Evolutionary conservation across 2,329 filamentous ascomycete species (phyloP).

Genomic region (Sclerotinia subarctica): DNA sequence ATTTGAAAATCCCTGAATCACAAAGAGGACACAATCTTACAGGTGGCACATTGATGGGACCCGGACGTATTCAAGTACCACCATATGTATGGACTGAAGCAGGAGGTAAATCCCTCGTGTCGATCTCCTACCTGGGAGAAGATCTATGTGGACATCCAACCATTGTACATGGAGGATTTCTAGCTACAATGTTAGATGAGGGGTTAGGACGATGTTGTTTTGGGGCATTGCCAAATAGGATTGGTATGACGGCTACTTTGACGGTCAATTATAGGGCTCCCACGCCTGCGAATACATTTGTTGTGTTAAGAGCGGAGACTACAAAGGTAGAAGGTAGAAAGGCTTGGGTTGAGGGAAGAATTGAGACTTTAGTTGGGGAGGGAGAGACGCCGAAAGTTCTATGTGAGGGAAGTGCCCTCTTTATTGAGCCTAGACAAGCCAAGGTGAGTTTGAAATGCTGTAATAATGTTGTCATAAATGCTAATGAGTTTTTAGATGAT

Average conservation of each 20-base stretch:
- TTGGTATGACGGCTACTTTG: conserved; percentile 82
- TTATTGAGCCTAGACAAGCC: conserved; percentile 83
- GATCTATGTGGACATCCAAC: conserved; percentile 86
- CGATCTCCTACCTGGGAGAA: conserved; percentile 72
- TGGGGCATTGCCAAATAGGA: conserved; percentile 78
- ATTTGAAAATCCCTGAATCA: conserved; percentile 75
- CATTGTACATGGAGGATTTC: conserved; percentile 83
- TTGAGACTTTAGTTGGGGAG: conserved; percentile 71
- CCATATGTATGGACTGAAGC: conserved; percentile 74
- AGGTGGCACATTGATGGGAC: conserved; percentile 72
- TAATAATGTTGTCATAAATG: background rate
- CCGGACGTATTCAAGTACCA: conserved; percentile 74
- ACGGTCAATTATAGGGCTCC: conserved; percentile 81
- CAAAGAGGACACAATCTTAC: conserved; percentile 76
- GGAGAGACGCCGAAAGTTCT: conserved; percentile 64
- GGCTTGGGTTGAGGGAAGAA: conserved; percentile 84
- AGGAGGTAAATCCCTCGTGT: conserved; percentile 65
- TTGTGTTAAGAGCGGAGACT: conserved; percentile 77
- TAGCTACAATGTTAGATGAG: conserved; percentile 93
- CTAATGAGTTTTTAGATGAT: conserved; percentile 24
- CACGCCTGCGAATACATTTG: conserved; percentile 68
- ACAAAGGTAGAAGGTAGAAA: conserved; percentile 87
- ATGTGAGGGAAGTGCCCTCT: conserved; percentile 81
- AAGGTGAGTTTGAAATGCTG: conserved; percentile 41
- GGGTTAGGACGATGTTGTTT: conserved; percentile 86